Base-by-base conservation (phyloP, 2,329 filamentous ascomycete genomes). In the Bipolaris gigantea region DNA sequence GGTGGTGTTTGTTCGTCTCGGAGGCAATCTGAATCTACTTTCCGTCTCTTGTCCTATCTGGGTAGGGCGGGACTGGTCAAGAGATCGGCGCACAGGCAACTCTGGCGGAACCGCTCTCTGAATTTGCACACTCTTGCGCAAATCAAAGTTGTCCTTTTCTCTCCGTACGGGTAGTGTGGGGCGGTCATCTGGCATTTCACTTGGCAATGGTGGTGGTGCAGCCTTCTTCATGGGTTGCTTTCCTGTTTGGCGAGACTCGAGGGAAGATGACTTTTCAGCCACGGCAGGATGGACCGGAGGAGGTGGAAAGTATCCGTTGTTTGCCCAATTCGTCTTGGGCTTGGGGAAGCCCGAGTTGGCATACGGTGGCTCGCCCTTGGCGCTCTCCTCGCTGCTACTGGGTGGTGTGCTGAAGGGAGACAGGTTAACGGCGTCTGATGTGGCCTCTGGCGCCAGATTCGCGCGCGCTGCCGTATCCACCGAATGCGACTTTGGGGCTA, bases 341-440 rank as follows among this genome's bases (percentile, higher is more conserved):
- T 67, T 70, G 15, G 67, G 64, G 5, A 65, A 64, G 5, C 58
- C 55, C n/a, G 65, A 55, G 34, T 66, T 54, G 4, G 54, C 59
- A 36, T 66, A 61, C 34, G 69, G 67, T 1, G 51, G 41, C 2
- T 70, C 61, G 4, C 56, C 62, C 11, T 75, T 76, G 4, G 69
- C 69, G 39, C 82, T 87, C 51, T 83, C 85, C 4, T 84, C 83
- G 68, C 88, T 92, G 62, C 85, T 93, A 62, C 85, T 87, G 0
- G 92, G 91, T 16, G 92, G 92, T 33, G 91, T 96, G 66, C 81
- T 92, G 69, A 97, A 96, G 0, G 93, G 92, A 1, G 93, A 96
- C 0, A 86, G 67, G 46, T 77, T 75, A 30, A 79, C 78, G 38
- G 82, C 79, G 2, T 72, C 69, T 5, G 59, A 55, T 69, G 66